A percentile compares a stretch with the other conserved stretches of the same genome.
Conservation (phyloP, 1,284 basidiomycete species). For the Moniliella sp. region DNA sequence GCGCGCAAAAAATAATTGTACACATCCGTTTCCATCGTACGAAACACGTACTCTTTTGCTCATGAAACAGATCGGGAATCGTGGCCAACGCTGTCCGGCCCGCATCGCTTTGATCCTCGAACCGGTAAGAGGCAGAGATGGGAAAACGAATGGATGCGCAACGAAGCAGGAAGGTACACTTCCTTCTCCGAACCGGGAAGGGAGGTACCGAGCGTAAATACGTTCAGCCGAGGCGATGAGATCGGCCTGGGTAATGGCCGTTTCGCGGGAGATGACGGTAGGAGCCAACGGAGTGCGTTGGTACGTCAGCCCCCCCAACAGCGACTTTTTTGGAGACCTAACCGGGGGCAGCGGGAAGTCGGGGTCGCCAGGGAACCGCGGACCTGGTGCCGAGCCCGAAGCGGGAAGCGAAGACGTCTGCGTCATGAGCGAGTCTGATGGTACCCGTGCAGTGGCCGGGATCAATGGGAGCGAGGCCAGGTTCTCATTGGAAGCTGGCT, state of each 20-base stretch:
- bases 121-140: conserved; percentile 43
- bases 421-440: background rate
- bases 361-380: conserved; percentile 25
- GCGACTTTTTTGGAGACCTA: conserved; percentile 11
- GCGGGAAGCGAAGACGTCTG: no score
- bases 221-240: conserved; percentile 78
- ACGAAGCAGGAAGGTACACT: conserved; percentile 58
- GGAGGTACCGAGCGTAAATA: conserved; percentile 79
- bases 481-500: background rate
- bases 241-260: conserved; percentile 69
- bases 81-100: conserved; percentile 60
- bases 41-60: conserved; percentile 81
- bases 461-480: no score
- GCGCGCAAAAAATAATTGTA: conserved; percentile 72
- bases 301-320: conserved; percentile 19
- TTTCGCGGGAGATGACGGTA: conserved; percentile 52
- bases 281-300: conserved; percentile 21
- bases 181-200: conserved; percentile 47
- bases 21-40: conserved; percentile 89
- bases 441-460: no score
- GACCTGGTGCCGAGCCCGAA: conserved; percentile 3
- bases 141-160: conserved; percentile 35
- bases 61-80: conserved; percentile 86
- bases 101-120: conserved; percentile 43
- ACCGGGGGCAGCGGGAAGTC: conserved; percentile 15